Base-by-base conservation (phyloP, 106 monocot species). In the Acorus calamus region DNA sequence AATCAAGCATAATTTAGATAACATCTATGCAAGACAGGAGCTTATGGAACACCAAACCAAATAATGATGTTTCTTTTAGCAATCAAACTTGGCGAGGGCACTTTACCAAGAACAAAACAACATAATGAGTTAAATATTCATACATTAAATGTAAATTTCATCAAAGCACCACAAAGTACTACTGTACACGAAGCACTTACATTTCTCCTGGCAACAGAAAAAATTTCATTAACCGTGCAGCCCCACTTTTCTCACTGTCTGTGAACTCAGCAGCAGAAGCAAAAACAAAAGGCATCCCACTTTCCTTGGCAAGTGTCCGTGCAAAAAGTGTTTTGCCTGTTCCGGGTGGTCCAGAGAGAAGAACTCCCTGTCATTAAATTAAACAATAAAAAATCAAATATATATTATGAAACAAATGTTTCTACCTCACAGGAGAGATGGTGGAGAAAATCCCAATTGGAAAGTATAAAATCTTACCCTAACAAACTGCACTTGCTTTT, bases 271-370 rank as follows among this genome's bases (percentile, higher is more conserved):
- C 91, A 72, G 86, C 91, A 63, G 91, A 91, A 49, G 83, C 91
- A 74, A 91, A 91, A 49, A 91, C 81, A 79, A 91, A 91, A 68
- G 91, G 91, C 78, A 91, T 60, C 7, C 91, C 91, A 74, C 91
- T 91, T 76, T 91, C 83, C 66, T 86, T 91, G 14, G 91, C 69
- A 76, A 91, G 86, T 52, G 86, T 86, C 28, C 91, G 61, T 53
- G 91, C 91, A 79, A 91, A 91, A 55, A 91, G 83, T 50, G 91
- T 91, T 79, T 91, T 91, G 14, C 91, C 91, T 57, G 91, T 91
- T 41, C 91, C 91, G 61, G 91, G 91, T 63, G 91, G 91, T 57
- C 91, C 91, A 72, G 74, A 91, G 8, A 91, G 79, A 75, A 91
- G 91, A 56, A 91, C 52, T 48, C 91, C 86, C 90, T 90, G 52